Percentiles rank a stretch among this genome's conserved stretches.
Evolutionary conservation across 2,329 filamentous ascomycete species (phyloP).

Genomic region (Onygena corvina): DNA sequence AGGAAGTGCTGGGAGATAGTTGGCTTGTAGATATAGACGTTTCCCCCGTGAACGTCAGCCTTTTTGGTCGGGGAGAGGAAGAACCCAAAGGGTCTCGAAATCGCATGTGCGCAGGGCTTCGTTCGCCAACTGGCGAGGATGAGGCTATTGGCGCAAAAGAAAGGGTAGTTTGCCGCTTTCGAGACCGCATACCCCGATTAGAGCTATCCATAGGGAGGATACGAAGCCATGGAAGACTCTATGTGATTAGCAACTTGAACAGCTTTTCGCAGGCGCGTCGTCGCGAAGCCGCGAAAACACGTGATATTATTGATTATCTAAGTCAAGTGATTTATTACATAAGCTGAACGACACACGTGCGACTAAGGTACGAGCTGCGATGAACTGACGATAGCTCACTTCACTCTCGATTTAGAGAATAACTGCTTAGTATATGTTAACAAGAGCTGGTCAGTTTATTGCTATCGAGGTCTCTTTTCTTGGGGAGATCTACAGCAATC

Average conservation of each 20-base stretch:
- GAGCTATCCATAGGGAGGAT: conserved; percentile 3
- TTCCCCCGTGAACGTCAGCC: conserved; percentile 11
- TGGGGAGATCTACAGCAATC: too few species aligned
- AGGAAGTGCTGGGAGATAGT: conserved; percentile 18
- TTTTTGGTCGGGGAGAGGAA: neutral
- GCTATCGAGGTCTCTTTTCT: too few species aligned
- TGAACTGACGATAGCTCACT: too few species aligned
- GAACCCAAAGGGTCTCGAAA: neutral
- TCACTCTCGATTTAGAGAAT: too few species aligned
- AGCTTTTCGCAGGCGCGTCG: conserved; percentile 2
- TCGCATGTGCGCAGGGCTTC: conserved; percentile 10
- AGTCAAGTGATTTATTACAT: neutral
- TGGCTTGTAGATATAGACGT: conserved; percentile 9
- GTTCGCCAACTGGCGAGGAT: conserved; percentile 20
- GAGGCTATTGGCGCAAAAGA: conserved; percentile 28
- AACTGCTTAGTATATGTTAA: too few species aligned
- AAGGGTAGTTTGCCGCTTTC: conserved; percentile 30
- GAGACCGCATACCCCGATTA: neutral
- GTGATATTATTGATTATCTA: too few species aligned
- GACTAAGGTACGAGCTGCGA: too few species aligned
- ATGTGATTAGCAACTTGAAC: too few species aligned
- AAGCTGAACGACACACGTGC: neutral
- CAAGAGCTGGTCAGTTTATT: too few species aligned
- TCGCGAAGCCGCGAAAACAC: conserved; percentile 3
- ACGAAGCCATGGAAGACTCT: too few species aligned